Evolutionary conservation across 768 basidiomycete species (phyloP).

Genomic region (Termitomyces sp.): DNA sequence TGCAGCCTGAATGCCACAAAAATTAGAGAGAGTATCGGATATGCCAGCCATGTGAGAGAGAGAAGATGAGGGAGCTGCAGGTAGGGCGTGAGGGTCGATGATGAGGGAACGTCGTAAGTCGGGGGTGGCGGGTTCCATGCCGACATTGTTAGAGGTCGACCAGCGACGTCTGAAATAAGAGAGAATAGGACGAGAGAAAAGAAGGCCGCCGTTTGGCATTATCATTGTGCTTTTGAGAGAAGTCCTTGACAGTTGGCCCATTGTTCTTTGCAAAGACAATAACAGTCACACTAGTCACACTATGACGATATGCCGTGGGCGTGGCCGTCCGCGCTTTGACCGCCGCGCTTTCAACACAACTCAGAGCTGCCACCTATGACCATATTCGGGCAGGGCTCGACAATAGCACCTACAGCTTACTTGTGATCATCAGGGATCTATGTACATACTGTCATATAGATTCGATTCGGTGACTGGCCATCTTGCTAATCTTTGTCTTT

Average conservation of each 20-base stretch:
- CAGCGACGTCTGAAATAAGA: conserved; percentile 34
- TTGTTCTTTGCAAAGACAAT: neutral
- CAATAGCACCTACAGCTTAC: neutral
- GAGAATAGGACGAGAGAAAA: conserved; percentile 13
- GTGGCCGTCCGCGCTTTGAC: too few relatives aligned
- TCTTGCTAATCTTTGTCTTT: neutral
- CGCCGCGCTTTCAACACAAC: too few relatives aligned
- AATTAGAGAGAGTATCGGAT: conserved; percentile 82
- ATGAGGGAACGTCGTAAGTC: conserved; percentile 44
- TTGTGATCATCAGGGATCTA: neutral
- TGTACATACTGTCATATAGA: too few relatives aligned
- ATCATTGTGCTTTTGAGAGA: conserved; percentile 11
- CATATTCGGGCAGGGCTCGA: neutral
- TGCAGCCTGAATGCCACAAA: conserved; percentile 84
- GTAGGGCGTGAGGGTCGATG: conserved; percentile 64
- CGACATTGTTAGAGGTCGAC: conserved; percentile 33
- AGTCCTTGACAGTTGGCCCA: conserved; percentile 3
- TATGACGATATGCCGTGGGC: neutral
- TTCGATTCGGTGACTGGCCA: neutral
- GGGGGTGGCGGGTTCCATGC: conserved; percentile 44
- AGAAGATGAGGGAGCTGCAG: conserved; percentile 78
- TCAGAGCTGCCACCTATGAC: too few relatives aligned
- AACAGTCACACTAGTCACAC: neutral
- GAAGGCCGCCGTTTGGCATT: conserved; percentile 6
- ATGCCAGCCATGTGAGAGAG: conserved; percentile 87